Conservation (phyloP, 257 asterid species). For the Mentha longifolia region DNA sequence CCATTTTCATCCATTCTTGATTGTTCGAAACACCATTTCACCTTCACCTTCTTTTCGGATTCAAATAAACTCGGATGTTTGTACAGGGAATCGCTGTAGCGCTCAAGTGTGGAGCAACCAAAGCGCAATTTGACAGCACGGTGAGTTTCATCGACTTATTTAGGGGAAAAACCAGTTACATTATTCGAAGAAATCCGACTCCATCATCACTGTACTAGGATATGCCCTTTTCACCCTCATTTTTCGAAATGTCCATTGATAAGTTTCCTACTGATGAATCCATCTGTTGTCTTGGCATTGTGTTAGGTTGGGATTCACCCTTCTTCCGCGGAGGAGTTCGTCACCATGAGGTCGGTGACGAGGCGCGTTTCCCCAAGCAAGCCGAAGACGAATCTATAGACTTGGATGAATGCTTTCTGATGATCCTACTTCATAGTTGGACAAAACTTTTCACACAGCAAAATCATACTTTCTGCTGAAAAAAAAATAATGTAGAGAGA, state of each 20-base stretch:
- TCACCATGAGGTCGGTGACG: slow-evolving; percentile 72
- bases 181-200: background rate
- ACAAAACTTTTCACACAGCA: background rate
- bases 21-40: background rate
- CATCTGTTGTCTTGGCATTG: background rate
- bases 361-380: slow-evolving; percentile 60
- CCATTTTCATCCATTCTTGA: background rate
- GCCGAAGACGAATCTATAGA: slow-evolving; percentile 54
- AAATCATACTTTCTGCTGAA: background rate
- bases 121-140: slow-evolving; percentile 85
- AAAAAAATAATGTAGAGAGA: background rate
- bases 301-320: slow-evolving; percentile 87
- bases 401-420: background rate
- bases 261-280: background rate
- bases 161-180: background rate
- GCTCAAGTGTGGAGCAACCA: slow-evolving; percentile 94
- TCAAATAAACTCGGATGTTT: background rate
- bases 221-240: no score
- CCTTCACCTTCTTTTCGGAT: no score
- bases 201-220: background rate
- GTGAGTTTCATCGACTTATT: slow-evolving; percentile 47
- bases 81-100: slow-evolving; percentile 84
- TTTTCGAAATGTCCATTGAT: background rate
- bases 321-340: slow-evolving; percentile 90
- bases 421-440: slow-evolving; percentile 7